Base-by-base conservation (phyloP, 1,284 basidiomycete species). In the Pascua sp. region DNA sequence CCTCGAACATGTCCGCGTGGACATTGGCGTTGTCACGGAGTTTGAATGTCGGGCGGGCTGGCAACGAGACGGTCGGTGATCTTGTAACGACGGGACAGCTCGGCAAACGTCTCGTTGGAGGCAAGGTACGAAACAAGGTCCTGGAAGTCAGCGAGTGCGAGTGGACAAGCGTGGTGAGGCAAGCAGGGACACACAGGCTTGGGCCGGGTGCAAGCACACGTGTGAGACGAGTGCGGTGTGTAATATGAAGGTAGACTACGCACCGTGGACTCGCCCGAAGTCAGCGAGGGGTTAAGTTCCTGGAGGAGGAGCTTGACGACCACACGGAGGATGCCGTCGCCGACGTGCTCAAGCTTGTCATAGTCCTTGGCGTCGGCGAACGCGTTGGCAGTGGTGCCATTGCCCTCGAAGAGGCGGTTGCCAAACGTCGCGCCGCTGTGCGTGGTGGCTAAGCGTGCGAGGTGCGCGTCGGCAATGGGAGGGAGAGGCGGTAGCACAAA, bases 261-360 rank as follows among this genome's bases (percentile, higher is more conserved):
- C 43, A 74, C 72, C 4, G 72, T 73, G 2, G 70, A 63, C 2
- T 62, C 56, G 5, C 72, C 72, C 0, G 60, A 59, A 8, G 53
- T 60, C 8, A 76, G 54, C 11, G 61, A 61, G 3, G 74, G 74
- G 48, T 62, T 70, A 32, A 72, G 52, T 32, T 72, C 64, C 40
- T 76, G 65, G 11, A 76, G 60, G 32, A 76, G 58, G 2, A 61
- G 45, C 0, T 70, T 74, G 37, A 72, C 65, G 36, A 66, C 53
- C 15, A 51, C 46, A 16, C 63, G 66, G 10, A 73, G 57, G 5
- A 75, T 42, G 11, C 53, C 60, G 55, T 75, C 73, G 2, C 73
- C 73, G 12, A 75, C 66, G 59, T 70, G 70, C 58, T 75, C 72
- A 15, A 75, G 66, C 64, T 75, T 75, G 47, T 75, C 73, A 51